These are phyloP conservation scores for Myxozyma kluyveri DNA, from an alignment of 805 yeast species.

Conservation along the genomic window DNA sequence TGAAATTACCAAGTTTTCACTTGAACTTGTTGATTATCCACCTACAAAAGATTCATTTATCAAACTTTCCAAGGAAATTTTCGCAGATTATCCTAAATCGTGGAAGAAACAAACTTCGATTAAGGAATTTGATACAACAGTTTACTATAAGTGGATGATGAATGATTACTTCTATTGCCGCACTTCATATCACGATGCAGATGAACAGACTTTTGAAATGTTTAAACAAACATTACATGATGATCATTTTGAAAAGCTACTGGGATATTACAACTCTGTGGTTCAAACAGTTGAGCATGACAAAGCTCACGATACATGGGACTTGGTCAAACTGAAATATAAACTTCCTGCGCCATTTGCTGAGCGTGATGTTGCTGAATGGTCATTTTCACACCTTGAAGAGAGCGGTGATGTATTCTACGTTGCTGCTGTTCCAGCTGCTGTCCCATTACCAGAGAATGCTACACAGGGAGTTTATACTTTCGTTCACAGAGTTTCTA, in stretches of 20 bases:
- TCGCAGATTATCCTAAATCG: constrained; percentile 5
- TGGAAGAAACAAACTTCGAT: constrained; percentile 7
- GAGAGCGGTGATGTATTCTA: constrained; percentile 12
- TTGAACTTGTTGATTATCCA: constrained; percentile 14
- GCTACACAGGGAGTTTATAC: constrained; percentile 21
- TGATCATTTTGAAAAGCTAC: constrained; percentile 22
- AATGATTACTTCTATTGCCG: constrained; percentile 25
- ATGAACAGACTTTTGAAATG: constrained; percentile 17
- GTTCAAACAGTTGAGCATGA: constrained; percentile 1
- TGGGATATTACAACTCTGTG: constrained; percentile 23
- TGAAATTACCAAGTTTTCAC: constrained; percentile 11
- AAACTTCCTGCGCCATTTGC: constrained; percentile 25
- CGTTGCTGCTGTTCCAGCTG: constrained; percentile 25
- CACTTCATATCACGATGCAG: constrained; percentile 9
- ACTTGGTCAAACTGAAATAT: constrained; percentile 17
- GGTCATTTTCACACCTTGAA: constrained; percentile 13
- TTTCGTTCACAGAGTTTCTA: constrained; percentile 19
- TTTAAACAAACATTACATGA: constrained; percentile 16
- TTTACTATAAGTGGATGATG: constrained; percentile 12
- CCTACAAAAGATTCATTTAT: constrained; percentile 16
- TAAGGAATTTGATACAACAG: constrained; percentile 4
- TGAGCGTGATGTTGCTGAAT: constrained; percentile 20
- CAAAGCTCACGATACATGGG: constrained; percentile 9
- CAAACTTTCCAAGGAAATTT: constrained; percentile 5
- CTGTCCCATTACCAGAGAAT: constrained; percentile 19